Evolutionary conservation across 495 filamentous ascomycete species (phyloP).

Genomic region (Trichoderma asperelloides): DNA sequence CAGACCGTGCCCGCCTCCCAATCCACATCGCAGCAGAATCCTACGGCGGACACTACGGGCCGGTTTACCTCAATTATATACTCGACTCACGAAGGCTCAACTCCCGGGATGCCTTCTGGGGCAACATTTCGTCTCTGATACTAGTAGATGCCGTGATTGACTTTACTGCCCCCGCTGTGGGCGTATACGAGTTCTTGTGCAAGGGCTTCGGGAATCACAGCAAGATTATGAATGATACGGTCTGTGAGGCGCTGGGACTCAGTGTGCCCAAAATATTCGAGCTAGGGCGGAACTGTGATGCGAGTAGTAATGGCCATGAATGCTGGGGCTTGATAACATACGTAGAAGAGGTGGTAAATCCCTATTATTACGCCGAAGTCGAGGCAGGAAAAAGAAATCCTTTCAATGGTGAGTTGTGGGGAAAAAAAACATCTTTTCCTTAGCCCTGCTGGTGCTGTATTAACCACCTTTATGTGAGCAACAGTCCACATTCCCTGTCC

Average conservation of each 20-base stretch:
- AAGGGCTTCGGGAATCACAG: not conserved
- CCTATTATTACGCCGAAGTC: not conserved
- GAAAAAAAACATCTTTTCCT: too few relatives aligned
- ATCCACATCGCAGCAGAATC: constrained; percentile 45
- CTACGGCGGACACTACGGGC: constrained; percentile 49
- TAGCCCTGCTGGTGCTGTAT: not conserved
- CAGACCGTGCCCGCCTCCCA: not conserved
- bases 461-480: not conserved
- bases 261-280: not conserved
- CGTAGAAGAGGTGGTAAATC: not conserved
- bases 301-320: not conserved
- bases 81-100: constrained; percentile 17
- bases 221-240: not conserved
- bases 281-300: not conserved
- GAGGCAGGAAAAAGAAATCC: not conserved
- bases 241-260: not conserved
- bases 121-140: constrained; percentile 1
- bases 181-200: constrained; percentile 5
- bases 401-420: constrained; percentile 5
- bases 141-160: constrained; percentile 1
- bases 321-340: not conserved
- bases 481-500: constrained; percentile 5
- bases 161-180: not conserved
- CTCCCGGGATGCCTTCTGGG: not conserved
- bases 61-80: constrained; percentile 45